Evolutionary conservation across 2,329 filamentous ascomycete species (phyloP), one percentile per base, ranked within the genome.

Genomic region (Fusarium sp.): DNA sequence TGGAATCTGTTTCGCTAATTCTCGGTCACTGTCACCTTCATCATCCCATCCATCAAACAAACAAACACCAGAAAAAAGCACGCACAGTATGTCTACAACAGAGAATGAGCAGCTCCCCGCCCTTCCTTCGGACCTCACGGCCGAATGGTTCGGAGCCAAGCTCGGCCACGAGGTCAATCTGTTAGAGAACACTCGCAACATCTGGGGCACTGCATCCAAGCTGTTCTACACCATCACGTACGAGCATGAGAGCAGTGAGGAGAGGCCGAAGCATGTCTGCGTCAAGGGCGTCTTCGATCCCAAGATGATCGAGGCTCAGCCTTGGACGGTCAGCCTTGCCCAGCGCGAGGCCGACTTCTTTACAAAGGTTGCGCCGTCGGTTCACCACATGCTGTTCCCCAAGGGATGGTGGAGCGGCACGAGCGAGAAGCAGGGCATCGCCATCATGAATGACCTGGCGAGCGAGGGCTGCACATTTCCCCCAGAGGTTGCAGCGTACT

Each of bases 251-350:
- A 66, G 58, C 32, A n/a, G 27, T 5, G 37, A 59, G 20, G 50
- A 75, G 23, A 66, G 66, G 2, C 76, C 76, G 2, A 65, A 8
- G 2, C 2, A 71, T 1, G 64, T 85, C 58, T 84, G 82, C 50
- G 68, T 84, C 65, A 84, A 84, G 74, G 83, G 82, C 20, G 79
- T 81, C n/a, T 84, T 84, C 67, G 80, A 83, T 60, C 81, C 81
- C 8, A 72, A 68, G 14, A 82, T 83, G 79, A 71, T 81, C 2
- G 67, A 73, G 9, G 65, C 67, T 7, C 75, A 78, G 25, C 77
- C 77, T 11, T 78, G 75, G 74, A 78, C 74, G 0, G 67, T 77
- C 13, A 79, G 73, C 25, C 61, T 80, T 10, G 80, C 81, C 30
- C 81, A 82, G 4, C 81, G 81, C 20, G 83, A 85, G 70, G 81